These are phyloP conservation scores for Fomitiporia mediterranea DNA, from an alignment of 1,284 basidiomycete species.

Conservation along the genomic window DNA sequence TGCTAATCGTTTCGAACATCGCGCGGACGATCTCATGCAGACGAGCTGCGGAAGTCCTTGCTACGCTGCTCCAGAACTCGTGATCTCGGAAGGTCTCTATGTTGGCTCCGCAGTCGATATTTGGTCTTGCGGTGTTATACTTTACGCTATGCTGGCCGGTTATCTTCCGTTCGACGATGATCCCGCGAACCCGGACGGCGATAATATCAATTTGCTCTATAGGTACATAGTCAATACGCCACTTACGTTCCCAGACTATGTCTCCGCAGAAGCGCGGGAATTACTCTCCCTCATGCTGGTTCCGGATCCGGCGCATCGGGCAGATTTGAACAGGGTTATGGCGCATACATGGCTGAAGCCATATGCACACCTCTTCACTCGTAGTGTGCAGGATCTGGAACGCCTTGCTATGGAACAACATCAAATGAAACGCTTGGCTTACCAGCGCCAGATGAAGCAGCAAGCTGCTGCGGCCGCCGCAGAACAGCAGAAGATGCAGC, in stretches of 20 bases:
- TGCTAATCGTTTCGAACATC: conserved; percentile 94
- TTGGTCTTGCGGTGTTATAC: conserved; percentile 98
- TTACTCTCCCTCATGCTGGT: conserved; percentile 83
- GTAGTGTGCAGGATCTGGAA: conserved; percentile 76
- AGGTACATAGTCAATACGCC: conserved; percentile 98
- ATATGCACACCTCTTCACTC: conserved; percentile 64
- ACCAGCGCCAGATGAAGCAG: conserved; percentile 69
- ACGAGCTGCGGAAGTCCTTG: conserved; percentile 97
- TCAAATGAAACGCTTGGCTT: conserved; percentile 74
- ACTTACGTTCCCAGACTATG: conserved; percentile 91
- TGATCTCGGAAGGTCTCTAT: conserved; percentile 96
- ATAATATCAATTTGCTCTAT: conserved; percentile 99
- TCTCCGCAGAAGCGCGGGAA: conserved; percentile 75
- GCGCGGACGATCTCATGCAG: conserved; percentile 94
- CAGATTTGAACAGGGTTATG: conserved; percentile 75
- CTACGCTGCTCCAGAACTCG: conserved; percentile 98
- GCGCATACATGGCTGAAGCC: conserved; percentile 77
- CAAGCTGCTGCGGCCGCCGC: conserved; percentile 35
- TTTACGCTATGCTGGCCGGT: conserved; percentile 99
- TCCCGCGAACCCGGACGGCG: conserved; percentile 96
- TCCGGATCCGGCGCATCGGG: conserved; percentile 71
- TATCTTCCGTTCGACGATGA: conserved; percentile 99
- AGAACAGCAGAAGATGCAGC: conserved; percentile 34
- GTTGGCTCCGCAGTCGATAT: conserved; percentile 99
- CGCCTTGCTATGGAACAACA: conserved; percentile 78